Evolutionary conservation across 2,329 filamentous ascomycete species (phyloP), one percentile per base, ranked within the genome.

Genomic region (Colletotrichum endophyticum): DNA sequence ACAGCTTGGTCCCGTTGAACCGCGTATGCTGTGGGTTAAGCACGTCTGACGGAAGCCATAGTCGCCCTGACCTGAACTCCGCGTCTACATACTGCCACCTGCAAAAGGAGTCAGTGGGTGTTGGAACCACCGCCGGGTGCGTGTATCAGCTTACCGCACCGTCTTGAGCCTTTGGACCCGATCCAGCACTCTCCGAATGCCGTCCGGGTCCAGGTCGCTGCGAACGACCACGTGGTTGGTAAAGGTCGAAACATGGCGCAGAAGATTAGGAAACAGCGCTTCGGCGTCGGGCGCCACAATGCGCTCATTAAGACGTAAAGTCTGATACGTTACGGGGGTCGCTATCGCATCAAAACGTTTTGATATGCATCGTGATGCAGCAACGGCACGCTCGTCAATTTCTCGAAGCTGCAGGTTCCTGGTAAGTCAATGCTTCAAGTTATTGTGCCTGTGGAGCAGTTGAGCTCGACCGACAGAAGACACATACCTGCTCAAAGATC

Each of bases 281-380:
- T 84, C 82, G n/a, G 84, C 83, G 66, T 83, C 80, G 8, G 80
- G 80, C 13, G 81, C 80, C 64, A 88, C 81, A 15, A 89, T 83
- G 49, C 78, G 74, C 57, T 83, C 80, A 67, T 85, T 88, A 25
- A 89, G 78, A 2, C 79, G 79, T 27, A 89, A 71, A 11, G 80
- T 81, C 36, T 83, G 83, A 78, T 88, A 89, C 53, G 82, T 79
- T 27, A 89, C 84, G 1, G 88, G 88, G 13, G 84, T 87, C 53
- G 84, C 83, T 56, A 89, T 84, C 19, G 82, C 81, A 70, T 88
- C 81, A 63, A 89, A 84, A 39, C 84, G 82, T 67, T 79, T 83
- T 53, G 85, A 89, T 27, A 86, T 79, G 66, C 82, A 79, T n/a
- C 87, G 86, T 69, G 82, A 80, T 49, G 78, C 77, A 25, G 81